phyloP scores from a whole-genome alignment of 352 stramenopile species.

The Globisporangium yorkense region DNA sequence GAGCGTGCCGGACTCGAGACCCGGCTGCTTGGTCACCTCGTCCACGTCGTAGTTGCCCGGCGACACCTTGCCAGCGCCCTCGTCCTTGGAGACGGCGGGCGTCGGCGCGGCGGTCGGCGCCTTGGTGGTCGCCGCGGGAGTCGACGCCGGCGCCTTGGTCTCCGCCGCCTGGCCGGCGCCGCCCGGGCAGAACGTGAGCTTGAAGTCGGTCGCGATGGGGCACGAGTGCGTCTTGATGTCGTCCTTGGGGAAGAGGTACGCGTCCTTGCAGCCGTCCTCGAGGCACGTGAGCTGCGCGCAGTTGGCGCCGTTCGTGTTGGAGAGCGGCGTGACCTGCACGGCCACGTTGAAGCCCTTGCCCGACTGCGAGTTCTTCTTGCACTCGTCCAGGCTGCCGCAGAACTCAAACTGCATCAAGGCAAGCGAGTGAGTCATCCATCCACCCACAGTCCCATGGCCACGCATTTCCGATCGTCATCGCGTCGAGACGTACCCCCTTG shows the following conservation, averaged over 20 bases:
- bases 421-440: background rate
- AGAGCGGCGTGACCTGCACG: slow-evolving; percentile 42
- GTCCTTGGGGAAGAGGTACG: slow-evolving; percentile 66
- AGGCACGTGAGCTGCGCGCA: slow-evolving; percentile 56
- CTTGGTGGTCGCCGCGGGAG: slow-evolving; percentile 5
- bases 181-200: slow-evolving; percentile 60
- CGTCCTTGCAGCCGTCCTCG: slow-evolving; percentile 48
- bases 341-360: slow-evolving; percentile 66
- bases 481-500: slow-evolving; percentile 15
- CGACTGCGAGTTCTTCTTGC: slow-evolving; percentile 47
- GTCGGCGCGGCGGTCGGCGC: slow-evolving; percentile 11
- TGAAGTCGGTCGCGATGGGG: slow-evolving; percentile 48
- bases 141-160: background rate
- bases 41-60: slow-evolving; percentile 12
- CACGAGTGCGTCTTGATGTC: slow-evolving; percentile 74
- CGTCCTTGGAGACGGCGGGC: slow-evolving; percentile 2
- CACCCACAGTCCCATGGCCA: too few species aligned
- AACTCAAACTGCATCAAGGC: slow-evolving; percentile 27
- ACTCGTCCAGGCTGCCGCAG: slow-evolving; percentile 58
- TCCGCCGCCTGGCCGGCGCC: slow-evolving; percentile 4
- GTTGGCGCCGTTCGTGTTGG: slow-evolving; percentile 55
- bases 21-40: background rate
- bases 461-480: too few species aligned
- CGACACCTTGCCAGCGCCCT: slow-evolving; percentile 9
- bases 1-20: slow-evolving; percentile 7